A percentile compares a stretch with the other conserved stretches of the same genome.
Evolutionary conservation across 2,329 filamentous ascomycete genomes (phyloP).

Genomic region (Clonostachys sp.): DNA sequence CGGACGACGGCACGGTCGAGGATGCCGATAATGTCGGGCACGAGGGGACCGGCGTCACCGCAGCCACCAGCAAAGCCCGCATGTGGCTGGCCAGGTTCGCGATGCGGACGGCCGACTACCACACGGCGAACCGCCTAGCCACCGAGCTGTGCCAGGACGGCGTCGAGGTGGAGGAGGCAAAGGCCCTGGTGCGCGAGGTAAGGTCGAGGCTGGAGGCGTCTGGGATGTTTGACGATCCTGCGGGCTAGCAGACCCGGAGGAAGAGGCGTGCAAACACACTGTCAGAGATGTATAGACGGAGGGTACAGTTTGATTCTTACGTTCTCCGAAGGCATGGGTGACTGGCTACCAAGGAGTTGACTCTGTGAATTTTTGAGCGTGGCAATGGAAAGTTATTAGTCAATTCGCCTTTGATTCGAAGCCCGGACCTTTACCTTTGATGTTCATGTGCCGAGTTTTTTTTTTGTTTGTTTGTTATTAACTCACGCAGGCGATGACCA

Average conservation of each 20-base stretch:
- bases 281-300: no score
- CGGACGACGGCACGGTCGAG: conserved; percentile 31
- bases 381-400: no score
- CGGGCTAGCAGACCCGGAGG: not conserved
- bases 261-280: no score
- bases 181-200: conserved; percentile 84
- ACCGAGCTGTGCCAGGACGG: conserved; percentile 94
- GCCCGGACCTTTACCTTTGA: no score
- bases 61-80: conserved; percentile 85
- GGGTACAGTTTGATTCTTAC: no score
- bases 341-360: no score
- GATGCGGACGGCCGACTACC: conserved; percentile 70
- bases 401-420: no score
- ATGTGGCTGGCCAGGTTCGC: conserved; percentile 89
- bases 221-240: conserved; percentile 17
- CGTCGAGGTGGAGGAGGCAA: conserved; percentile 94
- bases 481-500: no score
- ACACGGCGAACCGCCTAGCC: conserved; percentile 73
- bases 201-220: conserved; percentile 66
- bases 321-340: not conserved
- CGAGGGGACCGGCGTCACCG: conserved; percentile 77
- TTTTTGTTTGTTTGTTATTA: no score
- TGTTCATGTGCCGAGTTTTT: no score
- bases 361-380: no score
- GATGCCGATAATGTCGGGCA: conserved; percentile 19